phyloP scores from a whole-genome alignment of 2,329 filamentous ascomycete species.

The Plectosphaerella cucumerina region DNA sequence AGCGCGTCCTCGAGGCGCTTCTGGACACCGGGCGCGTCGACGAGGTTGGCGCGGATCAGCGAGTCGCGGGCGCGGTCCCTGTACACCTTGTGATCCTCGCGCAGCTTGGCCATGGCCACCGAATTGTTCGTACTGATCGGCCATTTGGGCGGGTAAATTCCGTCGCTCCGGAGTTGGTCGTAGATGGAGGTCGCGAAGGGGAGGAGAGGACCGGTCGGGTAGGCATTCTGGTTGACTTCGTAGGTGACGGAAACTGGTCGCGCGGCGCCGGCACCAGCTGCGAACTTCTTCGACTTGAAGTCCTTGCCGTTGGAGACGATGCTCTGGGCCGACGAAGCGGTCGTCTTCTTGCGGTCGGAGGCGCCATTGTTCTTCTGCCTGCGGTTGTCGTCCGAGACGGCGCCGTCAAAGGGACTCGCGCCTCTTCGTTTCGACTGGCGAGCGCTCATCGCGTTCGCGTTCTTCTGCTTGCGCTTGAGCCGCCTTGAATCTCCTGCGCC shows the following conservation, averaged over 20 bases:
- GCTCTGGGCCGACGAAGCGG: conserved; percentile 2
- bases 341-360: conserved; percentile 20
- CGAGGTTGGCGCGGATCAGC: conserved; percentile 54
- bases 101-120: conserved; percentile 47
- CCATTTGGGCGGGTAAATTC: conserved; percentile 51
- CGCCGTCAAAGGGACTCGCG: conserved; percentile 19
- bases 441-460: conserved; percentile 18
- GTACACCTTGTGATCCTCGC: conserved; percentile 53
- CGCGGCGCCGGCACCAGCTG: neutral
- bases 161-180: conserved; percentile 49
- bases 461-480: conserved; percentile 18
- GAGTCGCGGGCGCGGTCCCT: conserved; percentile 52
- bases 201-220: conserved; percentile 24
- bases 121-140: conserved; percentile 29
- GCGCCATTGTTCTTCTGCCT: conserved; percentile 7
- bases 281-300: neutral
- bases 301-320: neutral
- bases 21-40: conserved; percentile 62
- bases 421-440: conserved; percentile 16
- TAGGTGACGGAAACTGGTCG: conserved; percentile 5
- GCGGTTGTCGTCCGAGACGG: conserved; percentile 14
- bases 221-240: conserved; percentile 15
- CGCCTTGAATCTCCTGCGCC: conserved; percentile 21
- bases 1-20: conserved; percentile 61
- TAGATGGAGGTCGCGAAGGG: conserved; percentile 47